Conservation (phyloP, 768 basidiomycete species). For the Termitomyces sp. region DNA sequence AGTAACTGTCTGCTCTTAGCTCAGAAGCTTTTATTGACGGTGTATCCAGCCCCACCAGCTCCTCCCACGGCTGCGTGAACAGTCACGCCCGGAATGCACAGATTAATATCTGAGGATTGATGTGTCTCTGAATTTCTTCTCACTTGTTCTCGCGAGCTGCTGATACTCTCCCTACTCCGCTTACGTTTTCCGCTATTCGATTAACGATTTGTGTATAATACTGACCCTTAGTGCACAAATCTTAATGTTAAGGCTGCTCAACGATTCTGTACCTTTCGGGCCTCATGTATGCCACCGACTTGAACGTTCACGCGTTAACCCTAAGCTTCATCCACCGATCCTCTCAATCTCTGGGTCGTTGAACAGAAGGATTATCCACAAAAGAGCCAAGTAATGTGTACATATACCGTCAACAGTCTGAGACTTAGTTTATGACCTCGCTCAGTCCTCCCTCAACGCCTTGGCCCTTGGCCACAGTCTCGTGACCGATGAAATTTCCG, state of each 20-base stretch:
- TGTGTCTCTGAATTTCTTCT: background rate
- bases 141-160: background rate
- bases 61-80: conserved; percentile 23
- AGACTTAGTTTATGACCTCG: too few relatives aligned
- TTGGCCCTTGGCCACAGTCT: too few relatives aligned
- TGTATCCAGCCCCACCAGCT: conserved; percentile 12
- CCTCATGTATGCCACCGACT: background rate
- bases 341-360: too few relatives aligned
- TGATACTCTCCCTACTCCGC: background rate
- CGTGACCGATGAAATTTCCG: too few relatives aligned
- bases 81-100: conserved; percentile 1
- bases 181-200: conserved; percentile 3
- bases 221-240: conserved; percentile 10
- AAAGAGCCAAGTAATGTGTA: too few relatives aligned
- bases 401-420: too few relatives aligned
- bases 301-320: too few relatives aligned
- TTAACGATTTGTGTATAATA: conserved; percentile 11
- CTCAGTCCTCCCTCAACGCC: too few relatives aligned
- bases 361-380: too few relatives aligned
- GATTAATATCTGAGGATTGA: background rate
- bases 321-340: too few relatives aligned
- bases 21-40: too few relatives aligned
- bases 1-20: too few relatives aligned
- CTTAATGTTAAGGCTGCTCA: conserved; percentile 4
- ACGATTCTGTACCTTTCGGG: background rate